Evolutionary conservation across 2,329 filamentous ascomycete genomes (phyloP).

Genomic region (Colletotrichum sublineola): DNA sequence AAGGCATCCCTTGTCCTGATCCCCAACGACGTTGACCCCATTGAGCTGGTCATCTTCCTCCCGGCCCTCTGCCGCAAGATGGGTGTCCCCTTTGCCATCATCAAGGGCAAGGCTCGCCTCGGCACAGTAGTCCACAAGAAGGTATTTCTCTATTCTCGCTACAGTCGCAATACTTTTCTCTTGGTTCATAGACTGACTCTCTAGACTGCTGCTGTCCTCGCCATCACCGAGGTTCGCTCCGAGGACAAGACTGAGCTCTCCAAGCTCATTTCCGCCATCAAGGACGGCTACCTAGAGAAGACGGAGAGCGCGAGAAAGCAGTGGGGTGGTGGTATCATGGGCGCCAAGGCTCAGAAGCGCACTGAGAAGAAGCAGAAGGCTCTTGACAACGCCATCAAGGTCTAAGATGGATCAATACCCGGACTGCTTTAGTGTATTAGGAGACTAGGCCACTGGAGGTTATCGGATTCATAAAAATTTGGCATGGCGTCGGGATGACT

Average conservation of each 20-base stretch:
- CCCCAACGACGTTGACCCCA: slow-evolving; percentile 99
- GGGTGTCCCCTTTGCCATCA: slow-evolving; percentile 98
- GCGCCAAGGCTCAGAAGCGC: slow-evolving; percentile 88
- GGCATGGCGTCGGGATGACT: slow-evolving; percentile 42
- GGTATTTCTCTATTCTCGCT: slow-evolving; percentile 63
- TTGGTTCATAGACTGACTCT: slow-evolving; percentile 48
- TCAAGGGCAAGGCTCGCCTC: slow-evolving; percentile 99
- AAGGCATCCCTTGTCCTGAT: slow-evolving; percentile 98
- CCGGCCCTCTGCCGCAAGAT: slow-evolving; percentile 99
- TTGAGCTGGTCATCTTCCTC: slow-evolving; percentile 99
- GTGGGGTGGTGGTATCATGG: slow-evolving; percentile 99
- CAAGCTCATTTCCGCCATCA: slow-evolving; percentile 96
- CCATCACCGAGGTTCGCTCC: slow-evolving; percentile 94
- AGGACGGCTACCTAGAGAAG: slow-evolving; percentile 98
- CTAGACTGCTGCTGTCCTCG: slow-evolving; percentile 97
- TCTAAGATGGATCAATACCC: slow-evolving; percentile 72
- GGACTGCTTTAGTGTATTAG: slow-evolving; percentile 43
- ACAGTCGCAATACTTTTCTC: too few relatives aligned
- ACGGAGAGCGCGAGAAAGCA: slow-evolving; percentile 90
- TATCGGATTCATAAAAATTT: slow-evolving; percentile 41
- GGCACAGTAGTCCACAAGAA: slow-evolving; percentile 99
- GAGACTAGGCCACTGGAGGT: slow-evolving; percentile 41
- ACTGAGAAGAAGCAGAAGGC: slow-evolving; percentile 93
- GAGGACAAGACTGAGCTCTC: slow-evolving; percentile 99
- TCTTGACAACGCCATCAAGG: slow-evolving; percentile 95